Evolutionary conservation across 495 filamentous ascomycete genomes (phyloP).

Genomic region (Penicillium argentinense): DNA sequence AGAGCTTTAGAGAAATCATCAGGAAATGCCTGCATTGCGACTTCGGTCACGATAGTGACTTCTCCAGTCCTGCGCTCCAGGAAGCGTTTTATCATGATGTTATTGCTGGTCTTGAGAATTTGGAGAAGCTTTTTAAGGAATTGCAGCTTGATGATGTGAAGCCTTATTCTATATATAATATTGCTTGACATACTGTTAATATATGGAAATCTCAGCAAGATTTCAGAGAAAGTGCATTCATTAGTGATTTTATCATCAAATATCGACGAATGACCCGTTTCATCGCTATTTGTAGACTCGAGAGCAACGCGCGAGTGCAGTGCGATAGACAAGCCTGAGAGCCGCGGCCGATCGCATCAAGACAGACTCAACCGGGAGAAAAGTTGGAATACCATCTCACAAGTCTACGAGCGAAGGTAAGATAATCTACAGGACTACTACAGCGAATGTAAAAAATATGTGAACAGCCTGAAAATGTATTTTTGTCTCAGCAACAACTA

Average conservation of each 20-base stretch:
- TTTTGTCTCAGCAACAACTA: slow-evolving; percentile 32
- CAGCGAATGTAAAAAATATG: slow-evolving; percentile 7
- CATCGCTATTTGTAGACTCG: too few species aligned
- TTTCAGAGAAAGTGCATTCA: too few species aligned
- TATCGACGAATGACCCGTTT: too few species aligned
- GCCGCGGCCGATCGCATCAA: too few species aligned
- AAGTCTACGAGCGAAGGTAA: too few species aligned
- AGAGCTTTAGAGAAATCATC: not conserved
- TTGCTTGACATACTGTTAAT: too few species aligned
- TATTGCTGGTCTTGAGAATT: not conserved
- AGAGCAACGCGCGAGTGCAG: too few species aligned
- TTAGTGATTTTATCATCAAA: too few species aligned
- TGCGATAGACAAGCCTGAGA: not conserved
- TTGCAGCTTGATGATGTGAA: not conserved
- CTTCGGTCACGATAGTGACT: slow-evolving; percentile 7
- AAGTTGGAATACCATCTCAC: too few species aligned
- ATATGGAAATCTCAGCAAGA: too few species aligned
- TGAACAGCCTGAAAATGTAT: slow-evolving; percentile 30
- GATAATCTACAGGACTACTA: not conserved
- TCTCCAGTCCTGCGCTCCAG: not conserved
- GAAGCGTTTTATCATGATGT: slow-evolving; percentile 1
- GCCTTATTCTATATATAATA: too few species aligned
- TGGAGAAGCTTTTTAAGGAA: not conserved
- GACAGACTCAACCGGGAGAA: too few species aligned
- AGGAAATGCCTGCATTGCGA: slow-evolving; percentile 5